phyloP scores from a whole-genome alignment of 305 asterid species.

The Solanum hybrid region DNA sequence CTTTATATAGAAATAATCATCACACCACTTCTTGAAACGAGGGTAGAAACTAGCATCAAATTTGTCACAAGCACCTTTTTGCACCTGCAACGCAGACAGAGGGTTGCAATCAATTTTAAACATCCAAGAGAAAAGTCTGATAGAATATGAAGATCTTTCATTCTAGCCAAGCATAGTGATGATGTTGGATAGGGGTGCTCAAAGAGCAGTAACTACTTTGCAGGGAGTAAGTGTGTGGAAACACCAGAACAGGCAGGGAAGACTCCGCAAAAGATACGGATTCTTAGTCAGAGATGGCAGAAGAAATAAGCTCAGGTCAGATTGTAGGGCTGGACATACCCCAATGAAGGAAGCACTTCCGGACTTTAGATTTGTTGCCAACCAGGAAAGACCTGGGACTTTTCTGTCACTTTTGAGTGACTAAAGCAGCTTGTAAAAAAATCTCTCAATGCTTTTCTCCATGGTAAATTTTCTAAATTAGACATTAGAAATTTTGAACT shows the following conservation, averaged over 20 bases:
- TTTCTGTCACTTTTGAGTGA: not conserved
- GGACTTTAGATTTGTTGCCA: not conserved
- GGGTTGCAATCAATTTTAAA: not conserved
- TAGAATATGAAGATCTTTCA: not conserved
- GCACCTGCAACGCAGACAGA: conserved; percentile 38
- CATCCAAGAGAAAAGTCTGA: not conserved
- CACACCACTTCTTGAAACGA: conserved; percentile 97
- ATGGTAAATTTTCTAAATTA: not conserved
- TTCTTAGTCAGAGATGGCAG: not conserved
- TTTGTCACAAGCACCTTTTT: conserved; percentile 84
- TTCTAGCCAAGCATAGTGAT: not conserved
- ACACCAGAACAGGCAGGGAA: not conserved
- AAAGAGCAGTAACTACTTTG: not conserved
- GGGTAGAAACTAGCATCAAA: conserved; percentile 86
- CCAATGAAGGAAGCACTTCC: not conserved
- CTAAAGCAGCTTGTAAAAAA: not conserved
- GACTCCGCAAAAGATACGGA: not conserved
- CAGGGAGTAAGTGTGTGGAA: not conserved
- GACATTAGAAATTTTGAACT: not conserved
- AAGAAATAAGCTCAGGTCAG: not conserved
- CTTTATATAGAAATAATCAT: conserved; percentile 93
- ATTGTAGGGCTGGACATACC: not conserved
- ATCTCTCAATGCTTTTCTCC: not conserved
- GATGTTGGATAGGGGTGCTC: not conserved
- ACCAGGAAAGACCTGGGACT: not conserved